Base-by-base conservation (phyloP, 2,329 filamentous ascomycete genomes). In the Talaromyces sp. region DNA sequence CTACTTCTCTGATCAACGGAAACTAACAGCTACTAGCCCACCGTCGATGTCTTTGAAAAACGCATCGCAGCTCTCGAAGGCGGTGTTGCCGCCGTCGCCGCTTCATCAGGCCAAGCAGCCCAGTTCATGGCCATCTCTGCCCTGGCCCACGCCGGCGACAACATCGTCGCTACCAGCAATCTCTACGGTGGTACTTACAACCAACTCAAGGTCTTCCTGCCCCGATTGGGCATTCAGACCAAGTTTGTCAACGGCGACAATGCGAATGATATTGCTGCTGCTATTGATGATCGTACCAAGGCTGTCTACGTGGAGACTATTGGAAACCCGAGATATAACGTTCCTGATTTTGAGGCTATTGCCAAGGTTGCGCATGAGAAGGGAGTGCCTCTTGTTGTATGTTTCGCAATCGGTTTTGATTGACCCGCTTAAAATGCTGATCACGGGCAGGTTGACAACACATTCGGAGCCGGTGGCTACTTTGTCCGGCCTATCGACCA, bases 151-250 rank as follows among this genome's bases (percentile, higher is more conserved):
- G 83, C 86, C 0, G 93, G 93, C 50, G 92, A 97, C 80, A 97
- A 97, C 79, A 96, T 97, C 66, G 84, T 97, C 53, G 88, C 90
- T 11, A 96, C 93, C 6, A 87, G 87, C 53, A 96, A 95, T 76
- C 80, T 97, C 58, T 96, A 97, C 76, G 92, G 92, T 64, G 92
- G 92, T 72, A 97, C 93, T 15, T 97, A 96, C 80, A 97, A 97
- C 78, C 93, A 97, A 79, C 85, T 97, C 78, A 97, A 97, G 78
- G 91, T 97, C 46, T 83, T 91, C 64, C 80, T 97, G 57, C 88
- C 91, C 6, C 85, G 92, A n/a, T 77, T 96, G 46, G 93, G 93
- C 61, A 91, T 97, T 70, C 80, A 80, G 41, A 94, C 91, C 69
- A 96, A 92, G 78, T 97, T 97, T 67, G 83, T 96, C 68, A 80